Conservation (phyloP, 1,139 yeast genomes). For the Candida smagusa region DNA sequence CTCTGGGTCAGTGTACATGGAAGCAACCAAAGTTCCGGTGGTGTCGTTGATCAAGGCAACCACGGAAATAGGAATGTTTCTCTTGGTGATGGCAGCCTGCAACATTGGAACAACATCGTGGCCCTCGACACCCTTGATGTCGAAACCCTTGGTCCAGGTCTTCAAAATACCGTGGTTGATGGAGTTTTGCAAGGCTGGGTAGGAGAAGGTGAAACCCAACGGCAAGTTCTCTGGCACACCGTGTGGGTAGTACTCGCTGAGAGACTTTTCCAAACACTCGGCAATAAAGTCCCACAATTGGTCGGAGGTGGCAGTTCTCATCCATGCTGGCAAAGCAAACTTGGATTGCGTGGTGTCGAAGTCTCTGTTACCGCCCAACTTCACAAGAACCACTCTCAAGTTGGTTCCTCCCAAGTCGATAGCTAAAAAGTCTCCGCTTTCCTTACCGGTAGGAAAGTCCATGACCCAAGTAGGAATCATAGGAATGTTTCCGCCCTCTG, state of each 20-base stretch:
- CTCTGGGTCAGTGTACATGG: slow-evolving; percentile 84
- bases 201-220: slow-evolving; percentile 93
- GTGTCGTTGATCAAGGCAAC: slow-evolving; percentile 96
- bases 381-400: slow-evolving; percentile 83
- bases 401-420: slow-evolving; percentile 96
- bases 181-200: slow-evolving; percentile 82
- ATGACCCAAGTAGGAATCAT: slow-evolving; percentile 98
- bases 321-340: slow-evolving; percentile 65
- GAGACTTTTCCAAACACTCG: slow-evolving; percentile 62
- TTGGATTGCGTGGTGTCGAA: slow-evolving; percentile 84
- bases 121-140: slow-evolving; percentile 91
- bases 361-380: slow-evolving; percentile 71
- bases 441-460: slow-evolving; percentile 89
- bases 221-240: slow-evolving; percentile 58
- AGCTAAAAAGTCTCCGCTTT: slow-evolving; percentile 84
- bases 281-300: slow-evolving; percentile 87
- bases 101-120: slow-evolving; percentile 91
- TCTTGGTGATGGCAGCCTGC: slow-evolving; percentile 65
- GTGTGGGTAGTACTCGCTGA: slow-evolving; percentile 60
- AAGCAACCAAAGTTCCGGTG: slow-evolving; percentile 95
- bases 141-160: slow-evolving; percentile 98
- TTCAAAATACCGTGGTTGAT: slow-evolving; percentile 85
- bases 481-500: slow-evolving; percentile 80
- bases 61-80: slow-evolving; percentile 73
- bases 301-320: slow-evolving; percentile 78